These are phyloP conservation scores for Aschersonia sp. DNA, from an alignment of 2,329 filamentous ascomycete genomes.

Conservation along the genomic window DNA sequence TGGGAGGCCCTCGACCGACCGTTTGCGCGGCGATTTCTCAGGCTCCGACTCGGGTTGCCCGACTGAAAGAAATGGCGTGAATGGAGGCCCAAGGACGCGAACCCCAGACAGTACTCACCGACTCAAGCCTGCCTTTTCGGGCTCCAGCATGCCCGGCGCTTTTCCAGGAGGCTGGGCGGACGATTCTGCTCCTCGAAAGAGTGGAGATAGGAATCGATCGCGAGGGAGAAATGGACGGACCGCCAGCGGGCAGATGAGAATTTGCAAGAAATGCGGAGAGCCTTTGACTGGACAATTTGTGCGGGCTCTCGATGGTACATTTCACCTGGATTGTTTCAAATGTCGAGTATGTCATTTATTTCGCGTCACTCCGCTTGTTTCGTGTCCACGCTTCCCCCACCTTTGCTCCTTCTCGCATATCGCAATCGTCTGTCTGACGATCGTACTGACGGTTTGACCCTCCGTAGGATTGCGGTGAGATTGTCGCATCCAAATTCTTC, in stretches of 20 bases:
- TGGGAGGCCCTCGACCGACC: constrained; percentile 25
- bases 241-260: constrained; percentile 44
- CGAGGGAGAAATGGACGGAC: constrained; percentile 37
- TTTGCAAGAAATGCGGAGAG: constrained; percentile 79
- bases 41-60: constrained; percentile 16
- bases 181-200: constrained; percentile 29
- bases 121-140: constrained; percentile 19
- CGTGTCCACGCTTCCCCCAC: constrained; percentile 1
- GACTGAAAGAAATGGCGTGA: constrained; percentile 21
- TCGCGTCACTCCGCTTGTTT: not conserved
- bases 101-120: constrained; percentile 22
- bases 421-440: not conserved
- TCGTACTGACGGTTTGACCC: not conserved
- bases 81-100: constrained; percentile 14
- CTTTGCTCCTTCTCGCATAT: not conserved
- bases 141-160: constrained; percentile 15
- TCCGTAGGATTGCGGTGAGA: constrained; percentile 79
- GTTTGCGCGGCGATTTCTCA: constrained; percentile 15
- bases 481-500: constrained; percentile 98
- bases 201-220: constrained; percentile 43
- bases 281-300: constrained; percentile 91
- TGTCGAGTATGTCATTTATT: constrained; percentile 57
- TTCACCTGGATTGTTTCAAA: constrained; percentile 95
- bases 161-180: constrained; percentile 18
- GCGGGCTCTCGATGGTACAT: constrained; percentile 81